Evolutionary conservation across 148 eudicot genomes (phyloP), one percentile per base, ranked within the genome.

Genomic region (Diospyros kaki): DNA sequence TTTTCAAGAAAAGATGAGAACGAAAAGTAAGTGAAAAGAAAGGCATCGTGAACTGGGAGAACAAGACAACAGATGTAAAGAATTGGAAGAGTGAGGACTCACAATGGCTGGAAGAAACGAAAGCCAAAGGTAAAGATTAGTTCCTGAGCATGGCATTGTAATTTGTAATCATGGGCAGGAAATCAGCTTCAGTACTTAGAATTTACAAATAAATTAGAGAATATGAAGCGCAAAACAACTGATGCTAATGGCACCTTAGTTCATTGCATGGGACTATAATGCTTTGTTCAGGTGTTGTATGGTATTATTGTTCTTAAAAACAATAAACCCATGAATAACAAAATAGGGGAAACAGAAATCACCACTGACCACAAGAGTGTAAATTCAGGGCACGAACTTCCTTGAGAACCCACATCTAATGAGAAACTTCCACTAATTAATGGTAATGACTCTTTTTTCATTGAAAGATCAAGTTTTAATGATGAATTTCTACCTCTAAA

Each of bases 31-130:
- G n/a, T n/a, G n/a, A n/a, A n/a, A 82, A 79, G 87, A 90, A 94
- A 94, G 89, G 54, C 45, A 45, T 38, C 15, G 54, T 11, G 46
- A 40, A 18, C 53, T 40, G 44, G 28, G 45, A 39, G 43, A 58
- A 9, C 6, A 4, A 40, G 63, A 59, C 44, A 44, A 42, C 60
- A 65, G 50, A 51, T 41, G 69, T 8, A 63, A 39, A 48, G 48
- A 61, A 61, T 13, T 59, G 40, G 28, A 73, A 46, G 0, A 62
- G 42, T 17, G 8, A 39, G 43, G 75, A 78, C 92, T 88, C 79
- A 90, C 92, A 78, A 81, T 76, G 18, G 90, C 77, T 41, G 92
- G 95, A 76, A 88, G 75, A 75, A 90, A 90, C 50, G 95, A 90
- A 66, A 86, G 73, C 87, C 90, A 87, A 56, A 90, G 88, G 84